These are phyloP conservation scores for Daldinia loculata DNA, from an alignment of 495 filamentous ascomycete species.

Conservation along the genomic window DNA sequence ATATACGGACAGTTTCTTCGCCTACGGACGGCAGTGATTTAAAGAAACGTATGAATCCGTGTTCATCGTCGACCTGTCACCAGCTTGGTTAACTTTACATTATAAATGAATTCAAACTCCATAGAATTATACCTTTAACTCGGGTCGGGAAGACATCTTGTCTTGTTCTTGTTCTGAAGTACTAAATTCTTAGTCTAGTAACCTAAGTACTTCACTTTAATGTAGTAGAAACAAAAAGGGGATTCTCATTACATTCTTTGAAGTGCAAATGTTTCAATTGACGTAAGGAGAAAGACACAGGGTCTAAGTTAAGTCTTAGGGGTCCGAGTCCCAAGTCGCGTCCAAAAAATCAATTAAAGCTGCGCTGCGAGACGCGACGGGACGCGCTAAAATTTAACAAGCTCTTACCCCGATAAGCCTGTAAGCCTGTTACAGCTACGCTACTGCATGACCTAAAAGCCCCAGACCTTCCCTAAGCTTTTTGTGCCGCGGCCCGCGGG, in stretches of 20 bases:
- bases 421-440: not conserved
- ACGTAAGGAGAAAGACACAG: not conserved
- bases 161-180: slow-evolving; percentile 50
- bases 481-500: not conserved
- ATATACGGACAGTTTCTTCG: slow-evolving; percentile 83
- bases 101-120: not conserved
- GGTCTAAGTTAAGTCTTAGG: not conserved
- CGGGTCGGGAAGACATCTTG: slow-evolving; percentile 87
- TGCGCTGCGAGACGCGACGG: not conserved
- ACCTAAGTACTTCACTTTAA: not conserved
- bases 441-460: not conserved
- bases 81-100: not conserved
- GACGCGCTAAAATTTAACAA: slow-evolving; percentile 6
- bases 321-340: slow-evolving; percentile 6
- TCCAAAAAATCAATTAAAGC: slow-evolving; percentile 11
- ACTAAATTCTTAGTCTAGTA: not conserved
- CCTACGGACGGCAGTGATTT: slow-evolving; percentile 74
- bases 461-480: not conserved
- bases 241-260: slow-evolving; percentile 1
- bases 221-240: not conserved
- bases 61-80: slow-evolving; percentile 90
- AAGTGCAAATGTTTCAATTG: not conserved
- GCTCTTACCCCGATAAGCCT: not conserved
- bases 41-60: slow-evolving; percentile 94
- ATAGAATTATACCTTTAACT: slow-evolving; percentile 73